Conservation (phyloP, 306 rosid species). For the Erythrophleum fordii region DNA sequence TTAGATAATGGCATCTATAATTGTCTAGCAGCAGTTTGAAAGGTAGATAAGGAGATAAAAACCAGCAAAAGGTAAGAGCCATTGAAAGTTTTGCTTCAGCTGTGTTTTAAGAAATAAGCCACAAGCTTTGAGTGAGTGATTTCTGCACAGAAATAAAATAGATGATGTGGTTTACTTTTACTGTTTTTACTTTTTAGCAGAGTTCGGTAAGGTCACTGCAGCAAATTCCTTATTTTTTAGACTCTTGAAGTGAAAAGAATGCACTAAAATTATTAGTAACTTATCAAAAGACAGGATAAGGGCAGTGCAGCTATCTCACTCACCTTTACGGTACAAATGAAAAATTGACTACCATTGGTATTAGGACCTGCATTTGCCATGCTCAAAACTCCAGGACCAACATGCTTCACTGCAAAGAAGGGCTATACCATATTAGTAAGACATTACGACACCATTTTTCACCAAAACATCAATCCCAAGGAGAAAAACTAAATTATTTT, state of each 20-base stretch:
- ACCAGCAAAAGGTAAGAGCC: not conserved
- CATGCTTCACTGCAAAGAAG: slow-evolving; percentile 82
- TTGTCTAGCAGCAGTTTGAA: not conserved
- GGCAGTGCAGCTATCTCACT: slow-evolving; percentile 46
- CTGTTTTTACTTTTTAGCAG: not conserved
- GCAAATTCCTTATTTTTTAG: slow-evolving; percentile 5
- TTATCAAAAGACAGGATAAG: not conserved
- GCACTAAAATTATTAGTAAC: not conserved
- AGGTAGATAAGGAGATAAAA: not conserved
- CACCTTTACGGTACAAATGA: slow-evolving; percentile 89
- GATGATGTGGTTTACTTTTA: slow-evolving; percentile 6
- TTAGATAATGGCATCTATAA: slow-evolving; percentile 12
- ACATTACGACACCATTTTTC: not conserved
- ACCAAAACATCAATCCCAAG: slow-evolving; percentile 3
- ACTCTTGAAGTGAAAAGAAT: slow-evolving; percentile 31
- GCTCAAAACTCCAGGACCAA: slow-evolving; percentile 93
- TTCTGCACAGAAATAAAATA: not conserved
- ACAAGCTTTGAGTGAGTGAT: not conserved
- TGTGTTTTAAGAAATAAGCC: not conserved
- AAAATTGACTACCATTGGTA: slow-evolving; percentile 92
- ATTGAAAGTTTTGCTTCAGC: not conserved
- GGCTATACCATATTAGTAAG: slow-evolving; percentile 10
- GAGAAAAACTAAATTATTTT: not conserved
- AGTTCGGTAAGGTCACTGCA: not conserved
- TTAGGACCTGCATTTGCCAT: slow-evolving; percentile 97